Conservation (phyloP, 108 stramenopile species). For the Schizochytrium sp. region DNA sequence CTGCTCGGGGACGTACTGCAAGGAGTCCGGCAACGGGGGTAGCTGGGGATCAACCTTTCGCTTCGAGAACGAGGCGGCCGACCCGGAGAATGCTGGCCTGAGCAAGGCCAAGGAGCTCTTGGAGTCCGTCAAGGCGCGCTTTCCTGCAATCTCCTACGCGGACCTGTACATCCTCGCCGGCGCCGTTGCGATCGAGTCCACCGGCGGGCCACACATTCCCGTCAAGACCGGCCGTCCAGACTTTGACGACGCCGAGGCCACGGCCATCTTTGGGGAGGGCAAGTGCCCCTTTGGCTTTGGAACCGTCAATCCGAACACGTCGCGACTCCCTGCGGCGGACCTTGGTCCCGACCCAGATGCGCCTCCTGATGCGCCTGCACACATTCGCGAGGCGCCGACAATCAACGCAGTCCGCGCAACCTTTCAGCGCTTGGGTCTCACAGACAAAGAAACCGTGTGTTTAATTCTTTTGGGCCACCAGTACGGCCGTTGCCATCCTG, state of each 20-base stretch:
- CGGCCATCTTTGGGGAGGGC: conserved; percentile 35
- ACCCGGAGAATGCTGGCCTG: conserved; percentile 81
- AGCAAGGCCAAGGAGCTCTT: conserved; percentile 58
- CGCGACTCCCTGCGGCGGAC: conserved; percentile 78
- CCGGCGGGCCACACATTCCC: conserved; percentile 70
- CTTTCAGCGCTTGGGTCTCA: conserved; percentile 89
- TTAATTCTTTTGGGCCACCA: conserved; percentile 81
- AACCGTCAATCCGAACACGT: conserved; percentile 17
- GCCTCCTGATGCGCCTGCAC: background rate
- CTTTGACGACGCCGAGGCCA: conserved; percentile 47
- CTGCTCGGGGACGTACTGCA: background rate
- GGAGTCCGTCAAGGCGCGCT: conserved; percentile 75
- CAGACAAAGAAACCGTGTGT: conserved; percentile 86
- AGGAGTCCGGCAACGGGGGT: background rate
- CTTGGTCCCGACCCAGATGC: conserved; percentile 46
- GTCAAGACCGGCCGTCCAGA: conserved; percentile 64
- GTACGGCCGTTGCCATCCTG: conserved; percentile 81
- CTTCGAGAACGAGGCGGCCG: background rate
- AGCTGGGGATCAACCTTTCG: background rate
- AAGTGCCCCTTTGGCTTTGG: background rate
- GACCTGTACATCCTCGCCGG: conserved; percentile 90
- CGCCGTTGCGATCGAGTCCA: conserved; percentile 57
- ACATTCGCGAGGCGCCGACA: background rate
- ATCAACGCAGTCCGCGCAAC: conserved; percentile 67
- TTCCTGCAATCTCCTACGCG: conserved; percentile 74